phyloP scores from a whole-genome alignment of 2,329 filamentous ascomycete genomes.

The Apiospora phragmitis region DNA sequence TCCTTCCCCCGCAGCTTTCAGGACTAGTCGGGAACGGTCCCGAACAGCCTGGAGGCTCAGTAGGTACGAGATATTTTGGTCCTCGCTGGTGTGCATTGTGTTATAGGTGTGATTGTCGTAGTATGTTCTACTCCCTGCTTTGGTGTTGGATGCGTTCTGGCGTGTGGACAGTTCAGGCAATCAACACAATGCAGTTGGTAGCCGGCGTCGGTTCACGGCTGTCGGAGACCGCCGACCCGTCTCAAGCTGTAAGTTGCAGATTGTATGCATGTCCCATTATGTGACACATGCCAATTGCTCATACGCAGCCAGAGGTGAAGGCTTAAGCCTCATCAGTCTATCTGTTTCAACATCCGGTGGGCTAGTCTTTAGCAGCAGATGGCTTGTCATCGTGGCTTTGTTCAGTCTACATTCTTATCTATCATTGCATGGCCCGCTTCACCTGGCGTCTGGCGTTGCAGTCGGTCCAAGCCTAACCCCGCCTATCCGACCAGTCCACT shows the following conservation, averaged over 20 bases:
- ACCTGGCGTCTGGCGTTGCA: background rate
- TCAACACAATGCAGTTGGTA: background rate
- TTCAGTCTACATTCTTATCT: background rate
- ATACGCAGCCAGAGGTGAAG: background rate
- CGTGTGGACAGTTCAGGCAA: background rate
- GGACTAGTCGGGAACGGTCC: constrained; percentile 34
- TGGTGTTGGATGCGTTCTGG: background rate
- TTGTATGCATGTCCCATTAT: background rate
- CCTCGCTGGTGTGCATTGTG: constrained; percentile 7
- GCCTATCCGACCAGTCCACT: background rate
- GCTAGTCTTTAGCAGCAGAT: background rate
- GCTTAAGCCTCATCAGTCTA: background rate
- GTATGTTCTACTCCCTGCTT: background rate
- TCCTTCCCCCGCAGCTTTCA: constrained; percentile 37
- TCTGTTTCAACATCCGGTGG: background rate
- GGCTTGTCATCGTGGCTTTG: background rate
- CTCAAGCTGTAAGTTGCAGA: background rate
- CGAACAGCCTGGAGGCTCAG: constrained; percentile 38
- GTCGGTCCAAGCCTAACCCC: background rate
- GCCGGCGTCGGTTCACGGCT: background rate
- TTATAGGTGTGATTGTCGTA: background rate
- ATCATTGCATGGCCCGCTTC: background rate
- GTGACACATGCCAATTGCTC: background rate
- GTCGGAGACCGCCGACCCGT: background rate
- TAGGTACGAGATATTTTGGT: constrained; percentile 31